phyloP scores from a whole-genome alignment of 768 basidiomycete species.

The Lactifluus subvellereus region DNA sequence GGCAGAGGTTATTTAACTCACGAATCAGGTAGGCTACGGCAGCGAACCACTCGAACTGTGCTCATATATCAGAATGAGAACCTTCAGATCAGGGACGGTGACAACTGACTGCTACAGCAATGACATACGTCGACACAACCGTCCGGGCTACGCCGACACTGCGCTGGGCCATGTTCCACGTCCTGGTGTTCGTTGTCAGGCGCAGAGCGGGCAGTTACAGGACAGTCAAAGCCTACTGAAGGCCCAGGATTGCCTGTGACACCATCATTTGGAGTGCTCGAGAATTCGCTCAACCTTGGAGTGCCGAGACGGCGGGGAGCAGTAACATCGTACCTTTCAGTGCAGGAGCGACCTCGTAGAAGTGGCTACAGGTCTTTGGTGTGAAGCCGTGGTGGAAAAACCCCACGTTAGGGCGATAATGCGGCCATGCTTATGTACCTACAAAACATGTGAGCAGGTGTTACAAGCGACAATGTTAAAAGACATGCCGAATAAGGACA shows the following conservation, averaged over 20 bases:
- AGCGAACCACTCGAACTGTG: conserved; percentile 50
- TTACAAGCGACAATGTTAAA: background rate
- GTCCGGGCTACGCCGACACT: conserved; percentile 36
- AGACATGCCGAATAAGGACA: conserved; percentile 15
- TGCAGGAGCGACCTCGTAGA: conserved; percentile 47
- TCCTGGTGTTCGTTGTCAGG: conserved; percentile 32
- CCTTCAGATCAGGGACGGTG: conserved; percentile 24
- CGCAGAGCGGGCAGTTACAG: background rate
- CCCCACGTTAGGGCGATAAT: conserved; percentile 48
- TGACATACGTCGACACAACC: conserved; percentile 37
- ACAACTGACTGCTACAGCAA: conserved; percentile 40
- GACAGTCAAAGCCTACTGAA: conserved; percentile 38
- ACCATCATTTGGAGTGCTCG: conserved; percentile 58
- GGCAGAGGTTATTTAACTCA: conserved; percentile 30
- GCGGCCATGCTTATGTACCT: conserved; percentile 43
- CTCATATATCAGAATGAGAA: background rate
- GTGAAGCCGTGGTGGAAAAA: conserved; percentile 53
- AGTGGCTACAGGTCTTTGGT: conserved; percentile 39
- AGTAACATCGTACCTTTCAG: conserved; percentile 48
- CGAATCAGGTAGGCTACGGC: conserved; percentile 47
- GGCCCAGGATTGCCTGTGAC: conserved; percentile 58
- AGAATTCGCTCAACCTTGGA: background rate
- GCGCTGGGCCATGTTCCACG: conserved; percentile 53
- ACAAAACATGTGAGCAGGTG: background rate
- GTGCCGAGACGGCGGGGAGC: background rate